phyloP scores from a whole-genome alignment of 2,329 filamentous ascomycete genomes.

The Colletotrichum falcatum region DNA sequence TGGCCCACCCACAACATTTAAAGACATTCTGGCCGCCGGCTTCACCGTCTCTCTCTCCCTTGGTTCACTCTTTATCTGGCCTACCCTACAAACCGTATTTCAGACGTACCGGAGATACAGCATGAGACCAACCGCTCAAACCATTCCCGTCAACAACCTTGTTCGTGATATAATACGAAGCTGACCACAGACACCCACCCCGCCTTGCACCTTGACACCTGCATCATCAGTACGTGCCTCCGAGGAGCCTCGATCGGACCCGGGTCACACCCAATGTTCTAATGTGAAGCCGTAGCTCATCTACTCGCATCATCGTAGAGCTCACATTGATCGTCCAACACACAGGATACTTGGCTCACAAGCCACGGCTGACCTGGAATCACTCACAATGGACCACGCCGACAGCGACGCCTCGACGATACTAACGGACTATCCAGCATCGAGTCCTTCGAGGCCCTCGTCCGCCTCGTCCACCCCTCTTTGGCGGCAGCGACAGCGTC shows the following conservation, averaged over 20 bases:
- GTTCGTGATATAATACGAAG: conserved; percentile 17
- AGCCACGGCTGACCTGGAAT: background rate
- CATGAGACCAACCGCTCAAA: conserved; percentile 14
- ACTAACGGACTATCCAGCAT: conserved; percentile 36
- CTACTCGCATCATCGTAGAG: background rate
- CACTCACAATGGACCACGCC: conserved; percentile 10
- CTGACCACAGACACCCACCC: conserved; percentile 6
- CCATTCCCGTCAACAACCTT: background rate
- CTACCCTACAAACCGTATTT: background rate
- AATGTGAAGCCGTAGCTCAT: background rate
- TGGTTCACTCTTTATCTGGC: background rate
- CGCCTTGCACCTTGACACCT: conserved; percentile 7
- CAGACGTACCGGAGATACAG: conserved; percentile 9
- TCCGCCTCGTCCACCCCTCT: conserved; percentile 29
- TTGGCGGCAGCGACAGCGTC: background rate
- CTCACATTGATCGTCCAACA: background rate
- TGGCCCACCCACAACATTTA: conserved; percentile 28
- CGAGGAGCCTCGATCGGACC: conserved; percentile 4
- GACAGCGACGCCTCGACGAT: conserved; percentile 19
- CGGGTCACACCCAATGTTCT: background rate
- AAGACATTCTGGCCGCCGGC: conserved; percentile 15
- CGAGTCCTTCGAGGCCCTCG: conserved; percentile 46
- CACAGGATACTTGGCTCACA: background rate
- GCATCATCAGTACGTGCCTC: conserved; percentile 5
- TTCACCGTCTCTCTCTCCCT: conserved; percentile 1